Conservation (phyloP, 192 early-diverging fungal genomes). For the Backusella tarrabulga region DNA sequence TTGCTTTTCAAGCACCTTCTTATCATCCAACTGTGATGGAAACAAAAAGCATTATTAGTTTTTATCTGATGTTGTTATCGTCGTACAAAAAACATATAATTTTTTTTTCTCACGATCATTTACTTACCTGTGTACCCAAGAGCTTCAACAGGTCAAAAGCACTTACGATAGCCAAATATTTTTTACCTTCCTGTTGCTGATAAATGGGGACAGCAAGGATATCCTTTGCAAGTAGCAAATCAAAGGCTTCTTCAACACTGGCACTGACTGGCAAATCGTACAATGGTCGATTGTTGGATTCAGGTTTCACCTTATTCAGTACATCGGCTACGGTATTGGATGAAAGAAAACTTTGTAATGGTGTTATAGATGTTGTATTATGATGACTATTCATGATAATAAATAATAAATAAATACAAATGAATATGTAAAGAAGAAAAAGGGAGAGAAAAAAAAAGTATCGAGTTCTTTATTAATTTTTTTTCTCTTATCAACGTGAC, state of each 20-base stretch:
- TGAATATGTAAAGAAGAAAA: neutral
- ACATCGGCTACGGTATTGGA: conserved; percentile 21
- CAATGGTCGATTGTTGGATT: conserved; percentile 10
- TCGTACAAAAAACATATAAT: neutral
- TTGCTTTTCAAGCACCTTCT: conserved; percentile 6
- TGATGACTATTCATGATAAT: neutral
- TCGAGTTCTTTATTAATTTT: neutral
- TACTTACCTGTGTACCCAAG: conserved; percentile 34
- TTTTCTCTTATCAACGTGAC: neutral
- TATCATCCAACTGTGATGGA: neutral
- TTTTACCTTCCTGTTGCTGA: conserved; percentile 29
- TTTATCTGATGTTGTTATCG: neutral
- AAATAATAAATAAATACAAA: neutral
- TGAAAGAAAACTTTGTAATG: conserved; percentile 14
- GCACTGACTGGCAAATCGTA: conserved; percentile 49
- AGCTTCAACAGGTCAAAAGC: conserved; percentile 48
- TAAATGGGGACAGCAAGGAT: conserved; percentile 60
- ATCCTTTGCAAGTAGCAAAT: conserved; percentile 48
- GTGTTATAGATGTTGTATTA: neutral
- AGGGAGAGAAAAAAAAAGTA: neutral
- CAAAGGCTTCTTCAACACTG: conserved; percentile 57
- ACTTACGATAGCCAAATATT: conserved; percentile 51
- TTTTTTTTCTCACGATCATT: conserved; percentile 22
- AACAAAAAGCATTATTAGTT: neutral
- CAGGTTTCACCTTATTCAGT: conserved; percentile 16